A percentile compares a stretch with the other conserved stretches of the same genome.
Evolutionary conservation across 2,329 filamentous ascomycete species (phyloP).

Genomic region (Aspergillus ustus): DNA sequence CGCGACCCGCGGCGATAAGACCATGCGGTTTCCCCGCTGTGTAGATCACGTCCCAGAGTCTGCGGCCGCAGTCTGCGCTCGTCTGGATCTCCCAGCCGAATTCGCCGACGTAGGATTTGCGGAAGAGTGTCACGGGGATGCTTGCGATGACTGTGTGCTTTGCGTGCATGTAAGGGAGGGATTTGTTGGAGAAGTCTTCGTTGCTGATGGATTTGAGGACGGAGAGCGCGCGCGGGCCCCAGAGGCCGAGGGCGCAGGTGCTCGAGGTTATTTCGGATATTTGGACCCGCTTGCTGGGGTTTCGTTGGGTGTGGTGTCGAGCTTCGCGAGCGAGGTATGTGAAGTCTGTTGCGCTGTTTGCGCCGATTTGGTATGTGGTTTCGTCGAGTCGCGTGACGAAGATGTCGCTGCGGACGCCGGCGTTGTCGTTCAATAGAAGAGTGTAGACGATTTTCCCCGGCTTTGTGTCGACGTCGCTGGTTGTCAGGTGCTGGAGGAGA

Average conservation of each 20-base stretch:
- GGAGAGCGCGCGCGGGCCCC: constrained; percentile 62
- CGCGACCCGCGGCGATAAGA: constrained; percentile 62
- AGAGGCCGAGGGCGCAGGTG: constrained; percentile 66
- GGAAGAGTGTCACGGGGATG: constrained; percentile 61
- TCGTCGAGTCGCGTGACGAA: constrained; percentile 59
- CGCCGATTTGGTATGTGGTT: constrained; percentile 56
- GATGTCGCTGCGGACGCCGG: constrained; percentile 61
- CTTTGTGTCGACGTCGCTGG: constrained; percentile 45
- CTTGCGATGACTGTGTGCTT: constrained; percentile 57
- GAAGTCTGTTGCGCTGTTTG: constrained; percentile 60
- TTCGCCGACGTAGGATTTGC: constrained; percentile 66
- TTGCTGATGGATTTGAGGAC: constrained; percentile 51
- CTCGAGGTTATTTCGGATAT: constrained; percentile 64
- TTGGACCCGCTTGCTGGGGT: constrained; percentile 51
- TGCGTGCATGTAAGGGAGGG: constrained; percentile 56
- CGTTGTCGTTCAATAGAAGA: constrained; percentile 59
- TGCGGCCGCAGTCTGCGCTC: constrained; percentile 61
- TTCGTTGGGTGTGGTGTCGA: constrained; percentile 49
- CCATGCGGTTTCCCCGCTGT: constrained; percentile 60
- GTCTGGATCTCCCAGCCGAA: constrained; percentile 67
- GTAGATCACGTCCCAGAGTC: constrained; percentile 64
- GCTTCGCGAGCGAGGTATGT: constrained; percentile 61
- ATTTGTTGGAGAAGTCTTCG: constrained; percentile 35
- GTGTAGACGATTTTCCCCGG: constrained; percentile 61
- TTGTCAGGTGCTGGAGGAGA: constrained; percentile 58